Percentiles rank a stretch among this genome's conserved stretches.
Evolutionary conservation across 1,139 yeast genomes (phyloP).

Genomic region (Debaryomyces sp.): DNA sequence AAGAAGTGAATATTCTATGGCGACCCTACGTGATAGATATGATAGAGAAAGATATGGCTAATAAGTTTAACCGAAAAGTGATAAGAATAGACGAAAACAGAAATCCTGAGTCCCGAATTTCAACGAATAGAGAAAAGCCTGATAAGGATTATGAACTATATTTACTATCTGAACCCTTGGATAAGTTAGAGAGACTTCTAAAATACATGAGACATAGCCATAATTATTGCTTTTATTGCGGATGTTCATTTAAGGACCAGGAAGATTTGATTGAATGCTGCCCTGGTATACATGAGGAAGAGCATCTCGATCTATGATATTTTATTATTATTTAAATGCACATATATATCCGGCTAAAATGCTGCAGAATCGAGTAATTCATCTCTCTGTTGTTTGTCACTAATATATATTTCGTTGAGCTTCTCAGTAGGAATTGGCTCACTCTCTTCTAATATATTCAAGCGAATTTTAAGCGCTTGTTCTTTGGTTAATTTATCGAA

Average conservation of each 20-base stretch:
- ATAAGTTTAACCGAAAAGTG: neutral
- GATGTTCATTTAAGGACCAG: slow-evolving; percentile 18
- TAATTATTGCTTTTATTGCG: slow-evolving; percentile 36
- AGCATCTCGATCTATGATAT: slow-evolving; percentile 10
- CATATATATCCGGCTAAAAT: slow-evolving; percentile 1
- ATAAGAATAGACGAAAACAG: neutral
- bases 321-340: neutral
- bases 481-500: slow-evolving; percentile 21
- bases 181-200: slow-evolving; percentile 16
- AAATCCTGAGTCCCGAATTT: neutral
- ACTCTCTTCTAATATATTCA: slow-evolving; percentile 20
- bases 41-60: neutral
- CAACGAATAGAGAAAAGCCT: neutral
- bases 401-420: slow-evolving; percentile 21
- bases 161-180: neutral
- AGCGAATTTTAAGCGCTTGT: slow-evolving; percentile 11
- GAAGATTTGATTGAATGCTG: slow-evolving; percentile 23
- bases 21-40: slow-evolving; percentile 18
- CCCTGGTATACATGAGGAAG: slow-evolving; percentile 23
- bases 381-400: slow-evolving; percentile 16
- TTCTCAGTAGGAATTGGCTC: slow-evolving; percentile 19
- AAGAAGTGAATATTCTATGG: slow-evolving; percentile 27
- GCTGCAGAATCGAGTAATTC: slow-evolving; percentile 16
- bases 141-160: neutral
- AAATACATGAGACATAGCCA: slow-evolving; percentile 23